Base-by-base conservation (phyloP, 2,329 filamentous ascomycete species). In the Penicillium sp. region DNA sequence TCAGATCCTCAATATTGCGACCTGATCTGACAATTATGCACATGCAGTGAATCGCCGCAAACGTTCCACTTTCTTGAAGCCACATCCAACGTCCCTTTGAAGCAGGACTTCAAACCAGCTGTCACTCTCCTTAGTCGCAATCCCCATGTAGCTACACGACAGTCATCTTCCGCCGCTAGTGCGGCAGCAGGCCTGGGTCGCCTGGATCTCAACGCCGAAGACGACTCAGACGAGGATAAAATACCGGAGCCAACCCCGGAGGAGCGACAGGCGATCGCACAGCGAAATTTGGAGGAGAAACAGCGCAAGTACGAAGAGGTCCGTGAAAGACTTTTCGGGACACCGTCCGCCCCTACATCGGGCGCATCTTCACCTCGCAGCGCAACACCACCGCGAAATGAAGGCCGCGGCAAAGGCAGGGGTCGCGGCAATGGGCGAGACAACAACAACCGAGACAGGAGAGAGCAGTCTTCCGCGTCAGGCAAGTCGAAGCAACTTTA, bases 241-340 rank as follows among this genome's bases (percentile, higher is more conserved):
- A 85, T 86, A 65, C 81, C 84, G 21, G 87, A 88, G 68, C 85
- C 87, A 48, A 90, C 87, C 0, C 86, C 90, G 3, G 91, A 94
- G 70, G 90, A 97, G 79, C 86, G 93, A 38, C 88, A 91, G 64
- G 86, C 88, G 26, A 90, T 90, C 72, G 91, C 93, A 57, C 88
- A 92, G 74, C 85, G 86, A 53, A 92, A 96, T 69, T 86, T 88
- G 9, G 93, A 96, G 73, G 93, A 96, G 79, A 97, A 95, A 81
- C 91, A 96, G 80, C 88, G 88, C 60, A 90, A 91, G 64, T 97
- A 97, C 75, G 91, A 96, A 64, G 93, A 97, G 79, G 91, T 89
- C 6, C 86, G 94, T 31, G 92, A 94, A 70, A 90, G 93, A 74
- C 89, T 97, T 59, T 94, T 97, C 76, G 93, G 93, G 21, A 87